Base-by-base conservation (phyloP, 352 stramenopile genomes). In the Albugo laibachii region DNA sequence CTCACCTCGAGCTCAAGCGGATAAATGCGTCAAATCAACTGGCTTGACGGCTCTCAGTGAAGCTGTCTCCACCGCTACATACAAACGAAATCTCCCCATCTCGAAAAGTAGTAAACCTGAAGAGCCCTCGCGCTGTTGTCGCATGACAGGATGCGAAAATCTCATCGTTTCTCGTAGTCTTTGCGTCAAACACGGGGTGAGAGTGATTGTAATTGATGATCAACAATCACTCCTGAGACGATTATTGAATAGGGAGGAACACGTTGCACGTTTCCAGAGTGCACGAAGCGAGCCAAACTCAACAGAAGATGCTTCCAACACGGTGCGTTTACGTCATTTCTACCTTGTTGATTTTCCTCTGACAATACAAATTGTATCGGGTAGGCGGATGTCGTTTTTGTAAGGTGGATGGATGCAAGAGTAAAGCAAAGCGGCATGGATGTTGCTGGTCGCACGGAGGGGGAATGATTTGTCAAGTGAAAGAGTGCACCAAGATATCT, bases 261-360 rank as follows among this genome's bases (percentile, higher is more conserved):
- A 16, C 57, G 62, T 15, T 80, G 64, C 49, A 66, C 58, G 2
- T 61, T 78, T 14, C 47, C 66, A 1, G 69, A 64, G 20, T 84
- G 72, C 58, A 65, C 61, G 12, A 82, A 84, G 55, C 66, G 71
- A 40, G 71, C 71, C 43, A 81, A 81, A 56, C 62, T 80, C 34
- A 67, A 73, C 53, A 81, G 80, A 55, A 64, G 65, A 49, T 83
- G 71, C 65, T 83, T 83, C 55, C 71, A 83, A 55, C 71, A 83
- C 59, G 24, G 24, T 31, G 24, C 24, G 24, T 31, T 31, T 3
- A 3, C 8, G 8, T 31, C 24, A 8, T 31, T 31, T 8, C 24
- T 31, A 31, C 24, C 3, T 31, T 10, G 8, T 10, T 10, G 24
- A 10, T 31, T 3, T 10, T 10, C 8, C 24, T 31, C 3, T 31